These are phyloP conservation scores for Pseudocercospora fijiensis DNA, from an alignment of 2,329 filamentous ascomycete genomes.

Conservation along the genomic window DNA sequence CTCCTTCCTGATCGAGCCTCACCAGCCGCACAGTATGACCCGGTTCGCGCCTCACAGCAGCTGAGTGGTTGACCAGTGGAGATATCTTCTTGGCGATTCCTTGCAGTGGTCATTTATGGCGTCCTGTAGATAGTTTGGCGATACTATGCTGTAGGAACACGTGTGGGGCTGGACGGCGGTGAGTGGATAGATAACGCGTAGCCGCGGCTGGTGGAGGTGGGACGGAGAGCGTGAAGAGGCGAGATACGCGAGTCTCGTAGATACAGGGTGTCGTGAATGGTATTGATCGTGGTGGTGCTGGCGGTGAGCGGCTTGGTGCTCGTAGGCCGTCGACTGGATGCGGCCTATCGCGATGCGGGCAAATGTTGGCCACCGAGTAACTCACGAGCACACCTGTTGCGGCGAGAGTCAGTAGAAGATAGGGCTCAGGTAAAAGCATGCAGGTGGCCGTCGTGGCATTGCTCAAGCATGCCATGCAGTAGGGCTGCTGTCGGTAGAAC, in stretches of 20 bases:
- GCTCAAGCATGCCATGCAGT: neutral
- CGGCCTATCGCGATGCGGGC: too few species aligned
- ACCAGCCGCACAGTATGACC: constrained; percentile 1
- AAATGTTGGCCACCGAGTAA: too few species aligned
- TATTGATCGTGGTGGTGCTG: too few species aligned
- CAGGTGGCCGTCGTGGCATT: neutral
- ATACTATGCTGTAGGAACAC: neutral
- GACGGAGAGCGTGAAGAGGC: neutral
- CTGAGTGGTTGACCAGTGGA: neutral
- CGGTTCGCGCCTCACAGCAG: neutral
- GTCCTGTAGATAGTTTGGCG: neutral
- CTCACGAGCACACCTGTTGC: too few species aligned
- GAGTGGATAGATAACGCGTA: neutral
- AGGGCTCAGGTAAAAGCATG: too few species aligned
- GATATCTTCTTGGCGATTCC: neutral
- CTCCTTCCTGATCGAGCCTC: constrained; percentile 13
- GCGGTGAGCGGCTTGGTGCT: too few species aligned
- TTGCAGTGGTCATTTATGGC: neutral
- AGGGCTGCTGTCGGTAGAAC: neutral
- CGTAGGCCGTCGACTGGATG: neutral
- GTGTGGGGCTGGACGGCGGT: neutral
- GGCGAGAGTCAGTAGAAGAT: too few species aligned
- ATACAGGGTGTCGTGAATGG: neutral
- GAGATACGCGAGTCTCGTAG: neutral
- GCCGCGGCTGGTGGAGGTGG: neutral